These are phyloP conservation scores for Helichrysum umbraculigerum DNA, from an alignment of 129 eudicot genomes.

Conservation along the genomic window DNA sequence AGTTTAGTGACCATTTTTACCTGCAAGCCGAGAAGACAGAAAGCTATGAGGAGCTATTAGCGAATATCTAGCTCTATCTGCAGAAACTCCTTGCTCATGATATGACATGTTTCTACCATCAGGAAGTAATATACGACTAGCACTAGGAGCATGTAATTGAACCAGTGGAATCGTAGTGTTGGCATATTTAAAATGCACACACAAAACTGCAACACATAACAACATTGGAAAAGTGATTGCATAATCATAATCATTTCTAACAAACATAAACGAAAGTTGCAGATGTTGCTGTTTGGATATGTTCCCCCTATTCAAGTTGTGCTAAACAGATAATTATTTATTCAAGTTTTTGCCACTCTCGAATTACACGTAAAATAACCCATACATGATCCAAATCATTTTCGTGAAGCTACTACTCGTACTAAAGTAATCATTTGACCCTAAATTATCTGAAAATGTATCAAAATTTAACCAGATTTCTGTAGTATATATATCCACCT, in stretches of 20 bases:
- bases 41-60: slow-evolving; percentile 71
- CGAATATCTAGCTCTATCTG: slow-evolving; percentile 59
- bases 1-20: slow-evolving; percentile 31
- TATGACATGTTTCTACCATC: slow-evolving; percentile 89
- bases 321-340: background rate
- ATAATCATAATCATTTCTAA: background rate
- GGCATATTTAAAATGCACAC: slow-evolving; percentile 48
- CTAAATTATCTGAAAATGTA: background rate
- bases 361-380: background rate
- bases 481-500: no score
- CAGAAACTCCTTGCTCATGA: slow-evolving; percentile 70
- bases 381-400: background rate
- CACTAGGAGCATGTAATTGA: slow-evolving; percentile 66
- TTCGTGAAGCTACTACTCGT: background rate
- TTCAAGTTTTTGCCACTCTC: background rate
- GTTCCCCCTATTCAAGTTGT: background rate
- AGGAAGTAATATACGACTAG: slow-evolving; percentile 64
- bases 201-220: slow-evolving; percentile 57
- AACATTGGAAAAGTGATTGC: background rate
- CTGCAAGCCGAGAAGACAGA: slow-evolving; percentile 84
- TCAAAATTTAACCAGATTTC: background rate
- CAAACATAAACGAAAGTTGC: background rate
- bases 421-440: background rate
- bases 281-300: background rate
- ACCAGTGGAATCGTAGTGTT: slow-evolving; percentile 42